A percentile compares a stretch with the other conserved stretches of the same genome.
Conservation (phyloP, 139 green algal species). For the Closterium sp. region DNA sequence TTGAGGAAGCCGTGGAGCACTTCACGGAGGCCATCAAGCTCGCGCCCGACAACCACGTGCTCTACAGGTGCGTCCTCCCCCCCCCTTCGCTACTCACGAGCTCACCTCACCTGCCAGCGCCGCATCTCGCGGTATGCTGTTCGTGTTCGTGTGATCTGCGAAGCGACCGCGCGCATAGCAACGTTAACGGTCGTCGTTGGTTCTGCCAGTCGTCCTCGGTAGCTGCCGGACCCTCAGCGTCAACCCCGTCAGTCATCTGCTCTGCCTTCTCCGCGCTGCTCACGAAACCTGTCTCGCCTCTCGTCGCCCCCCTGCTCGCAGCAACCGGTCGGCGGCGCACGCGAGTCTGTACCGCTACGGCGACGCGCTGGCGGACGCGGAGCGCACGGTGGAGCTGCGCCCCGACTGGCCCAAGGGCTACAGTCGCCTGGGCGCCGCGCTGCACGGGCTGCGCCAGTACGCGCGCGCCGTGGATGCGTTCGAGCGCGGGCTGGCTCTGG, state of each 20-base stretch:
- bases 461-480: constrained; percentile 79
- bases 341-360: constrained; percentile 70
- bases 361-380: constrained; percentile 80
- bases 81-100: not conserved
- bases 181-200: no score
- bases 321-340: constrained; percentile 84
- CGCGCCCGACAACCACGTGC: no score
- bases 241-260: not conserved
- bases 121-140: not conserved
- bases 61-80: constrained; percentile 63
- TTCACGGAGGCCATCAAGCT: constrained; percentile 69
- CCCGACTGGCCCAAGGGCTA: constrained; percentile 88
- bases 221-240: no score
- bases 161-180: no score
- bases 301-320: constrained; percentile 31
- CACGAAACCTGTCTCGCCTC: not conserved
- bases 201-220: no score
- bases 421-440: constrained; percentile 81
- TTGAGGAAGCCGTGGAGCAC: constrained; percentile 77
- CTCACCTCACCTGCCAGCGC: not conserved
- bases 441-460: constrained; percentile 57
- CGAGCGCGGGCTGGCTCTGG: constrained; percentile 59
- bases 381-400: constrained; percentile 79
- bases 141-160: no score
- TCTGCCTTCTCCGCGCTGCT: not conserved